Evolutionary conservation across 371 early-diverging fungal genomes (phyloP).

Genomic region (Coemansia sp.): DNA sequence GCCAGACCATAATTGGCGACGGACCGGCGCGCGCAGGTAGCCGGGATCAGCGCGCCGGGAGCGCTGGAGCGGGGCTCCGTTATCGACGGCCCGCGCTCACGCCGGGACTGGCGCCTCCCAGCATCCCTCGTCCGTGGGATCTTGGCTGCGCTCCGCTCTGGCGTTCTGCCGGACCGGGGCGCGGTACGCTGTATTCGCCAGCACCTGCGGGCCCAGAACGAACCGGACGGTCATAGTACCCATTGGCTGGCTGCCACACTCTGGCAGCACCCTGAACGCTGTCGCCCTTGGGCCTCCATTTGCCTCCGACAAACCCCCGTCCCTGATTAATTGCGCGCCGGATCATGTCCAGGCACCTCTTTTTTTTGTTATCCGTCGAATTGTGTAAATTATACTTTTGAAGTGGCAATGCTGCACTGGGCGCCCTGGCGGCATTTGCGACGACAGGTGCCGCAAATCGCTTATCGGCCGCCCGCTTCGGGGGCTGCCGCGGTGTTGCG

Average conservation of each 20-base stretch:
- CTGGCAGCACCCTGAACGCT: conserved; percentile 9
- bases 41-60: not conserved
- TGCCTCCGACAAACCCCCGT: conserved; percentile 25
- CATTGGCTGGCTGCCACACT: conserved; percentile 12
- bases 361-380: not conserved
- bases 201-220: conserved; percentile 1
- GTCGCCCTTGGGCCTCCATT: conserved; percentile 43
- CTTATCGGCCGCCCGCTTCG: not conserved
- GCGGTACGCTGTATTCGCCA: conserved; percentile 26
- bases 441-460: not conserved
- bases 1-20: not conserved
- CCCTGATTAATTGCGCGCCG: too few species aligned
- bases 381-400: not conserved
- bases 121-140: conserved; percentile 13
- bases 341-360: too few species aligned
- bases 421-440: conserved; percentile 7
- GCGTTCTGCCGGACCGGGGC: conserved; percentile 30
- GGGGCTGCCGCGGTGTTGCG: not conserved
- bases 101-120: conserved; percentile 11
- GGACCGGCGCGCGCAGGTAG: not conserved
- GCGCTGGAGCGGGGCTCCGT: not conserved
- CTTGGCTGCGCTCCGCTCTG: conserved; percentile 13
- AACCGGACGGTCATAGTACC: conserved; percentile 48
- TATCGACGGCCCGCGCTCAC: not conserved
- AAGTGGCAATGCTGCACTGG: conserved; percentile 1